Percentiles rank a stretch among this genome's conserved stretches.
Conservation (phyloP, 306 rosid genomes). For the Phaseolus lunatus region DNA sequence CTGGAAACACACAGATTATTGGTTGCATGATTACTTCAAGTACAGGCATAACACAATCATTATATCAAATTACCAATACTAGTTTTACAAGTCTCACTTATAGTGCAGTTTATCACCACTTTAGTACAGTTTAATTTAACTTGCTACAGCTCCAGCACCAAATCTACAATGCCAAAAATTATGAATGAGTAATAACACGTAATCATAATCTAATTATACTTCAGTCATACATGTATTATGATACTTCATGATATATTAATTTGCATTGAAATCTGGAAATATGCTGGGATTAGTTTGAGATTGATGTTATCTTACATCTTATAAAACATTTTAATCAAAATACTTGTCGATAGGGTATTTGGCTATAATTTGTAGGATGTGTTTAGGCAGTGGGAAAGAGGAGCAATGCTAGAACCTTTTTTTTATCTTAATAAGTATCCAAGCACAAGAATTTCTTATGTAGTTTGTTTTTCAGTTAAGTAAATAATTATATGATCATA, state of each 20-base stretch:
- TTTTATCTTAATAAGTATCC: not conserved
- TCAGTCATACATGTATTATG: conserved; percentile 37
- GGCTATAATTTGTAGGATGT: conserved; percentile 18
- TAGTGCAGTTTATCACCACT: conserved; percentile 34
- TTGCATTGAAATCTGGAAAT: conserved; percentile 10
- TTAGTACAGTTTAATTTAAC: conserved; percentile 49
- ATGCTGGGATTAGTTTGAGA: conserved; percentile 28
- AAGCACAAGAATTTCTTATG: not conserved
- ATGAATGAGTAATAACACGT: conserved; percentile 38
- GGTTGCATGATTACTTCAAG: conserved; percentile 38
- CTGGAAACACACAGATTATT: conserved; percentile 49
- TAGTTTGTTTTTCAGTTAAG: not conserved
- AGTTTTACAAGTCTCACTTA: conserved; percentile 42
- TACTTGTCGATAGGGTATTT: not conserved
- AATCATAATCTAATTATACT: conserved; percentile 18
- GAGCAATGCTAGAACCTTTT: not conserved
- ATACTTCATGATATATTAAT: conserved; percentile 35
- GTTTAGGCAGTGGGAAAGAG: not conserved
- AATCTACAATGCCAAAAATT: conserved; percentile 66
- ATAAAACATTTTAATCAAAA: conserved; percentile 12
- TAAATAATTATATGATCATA: not conserved
- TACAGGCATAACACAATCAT: conserved; percentile 41
- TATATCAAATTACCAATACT: conserved; percentile 47
- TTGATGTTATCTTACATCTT: conserved; percentile 14
- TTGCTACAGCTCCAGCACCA: conserved; percentile 92